Evolutionary conservation across 208 protist species (phyloP).

Genomic region (Crithidia thermophila): DNA sequence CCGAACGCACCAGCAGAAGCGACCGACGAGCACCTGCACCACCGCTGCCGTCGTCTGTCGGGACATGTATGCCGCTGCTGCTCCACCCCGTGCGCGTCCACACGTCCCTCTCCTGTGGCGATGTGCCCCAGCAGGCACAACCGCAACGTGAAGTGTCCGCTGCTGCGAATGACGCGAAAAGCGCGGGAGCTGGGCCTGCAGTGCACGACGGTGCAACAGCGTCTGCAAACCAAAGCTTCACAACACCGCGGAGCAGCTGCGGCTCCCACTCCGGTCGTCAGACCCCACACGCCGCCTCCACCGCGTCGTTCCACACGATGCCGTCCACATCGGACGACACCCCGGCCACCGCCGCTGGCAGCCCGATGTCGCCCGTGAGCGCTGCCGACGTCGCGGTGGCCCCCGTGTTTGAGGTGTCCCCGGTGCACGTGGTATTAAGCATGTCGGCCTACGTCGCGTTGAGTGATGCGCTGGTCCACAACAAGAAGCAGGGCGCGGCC

Average conservation of each 20-base stretch:
- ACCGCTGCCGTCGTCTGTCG: neutral
- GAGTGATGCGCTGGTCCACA: constrained; percentile 15
- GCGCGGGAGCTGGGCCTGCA: too few relatives aligned
- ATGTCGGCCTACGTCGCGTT: constrained; percentile 27
- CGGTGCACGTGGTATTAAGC: constrained; percentile 30
- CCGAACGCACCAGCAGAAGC: neutral
- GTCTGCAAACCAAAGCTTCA: too few relatives aligned
- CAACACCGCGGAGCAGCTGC: too few relatives aligned
- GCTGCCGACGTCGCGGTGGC: neutral
- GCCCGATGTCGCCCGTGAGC: neutral
- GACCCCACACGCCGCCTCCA: constrained; percentile 12
- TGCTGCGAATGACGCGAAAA: neutral
- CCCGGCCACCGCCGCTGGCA: neutral
- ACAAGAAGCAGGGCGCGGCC: too few relatives aligned
- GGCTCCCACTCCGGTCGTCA: constrained; percentile 3
- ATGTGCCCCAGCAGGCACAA: too few relatives aligned
- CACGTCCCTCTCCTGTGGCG: constrained; percentile 9
- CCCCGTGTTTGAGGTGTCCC: constrained; percentile 29
- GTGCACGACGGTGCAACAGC: too few relatives aligned
- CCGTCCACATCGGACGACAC: constrained; percentile 15
- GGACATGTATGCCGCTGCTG: constrained; percentile 31
- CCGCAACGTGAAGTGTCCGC: neutral
- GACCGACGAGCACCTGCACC: neutral
- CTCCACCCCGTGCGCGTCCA: constrained; percentile 23
- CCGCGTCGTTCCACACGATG: constrained; percentile 29